Evolutionary conservation across 768 basidiomycete species (phyloP), one percentile per base, ranked within the genome.

Genomic region (Boletus barrowsii): DNA sequence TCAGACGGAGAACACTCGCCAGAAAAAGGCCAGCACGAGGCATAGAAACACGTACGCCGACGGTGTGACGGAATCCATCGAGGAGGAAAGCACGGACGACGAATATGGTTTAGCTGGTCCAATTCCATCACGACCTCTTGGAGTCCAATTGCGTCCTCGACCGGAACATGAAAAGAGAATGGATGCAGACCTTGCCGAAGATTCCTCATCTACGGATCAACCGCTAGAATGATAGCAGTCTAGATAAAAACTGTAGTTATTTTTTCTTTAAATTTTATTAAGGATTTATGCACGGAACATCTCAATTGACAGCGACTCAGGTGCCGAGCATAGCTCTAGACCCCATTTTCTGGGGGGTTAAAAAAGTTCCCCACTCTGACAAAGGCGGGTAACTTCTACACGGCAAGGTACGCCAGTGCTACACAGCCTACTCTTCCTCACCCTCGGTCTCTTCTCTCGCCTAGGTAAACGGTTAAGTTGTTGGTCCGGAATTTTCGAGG

Each of bases 131-230:
- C 53, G 50, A 32, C 68, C 68, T 14, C 63, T 69, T 24, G 64
- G 60, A 5, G 67, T 72, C 0, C 67, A 68, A 30, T 56, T 80
- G 35, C 75, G 80, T 18, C 76, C 77, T 18, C 71, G 78, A 36
- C 74, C 74, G 36, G 76, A 72, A 56, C 72, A 71, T n/a, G 48
- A 54, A 52, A 55, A 56, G 46, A 60, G 49, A 54, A 57, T 54
- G 57, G 53, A 63, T 18, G 41, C 29, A 35, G 9, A 17, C 37
- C 8, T 37, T 58, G 43, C 49, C 52, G 55, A 66, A 20, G 56
- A 54, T 42, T 40, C 48, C 0, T 32, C 51, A 1, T 45, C 62
- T 46, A 18, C 26, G 32, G 46, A 53, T 35, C 41, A 48, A 44
- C 10, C 22, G 49, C 48, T 42, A 11, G 53, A 54, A 49, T 57